A percentile compares a stretch with the other conserved stretches of the same genome.
Evolutionary conservation across 768 basidiomycete genomes (phyloP).

Genomic region (Coprinellus aureogranulatus): DNA sequence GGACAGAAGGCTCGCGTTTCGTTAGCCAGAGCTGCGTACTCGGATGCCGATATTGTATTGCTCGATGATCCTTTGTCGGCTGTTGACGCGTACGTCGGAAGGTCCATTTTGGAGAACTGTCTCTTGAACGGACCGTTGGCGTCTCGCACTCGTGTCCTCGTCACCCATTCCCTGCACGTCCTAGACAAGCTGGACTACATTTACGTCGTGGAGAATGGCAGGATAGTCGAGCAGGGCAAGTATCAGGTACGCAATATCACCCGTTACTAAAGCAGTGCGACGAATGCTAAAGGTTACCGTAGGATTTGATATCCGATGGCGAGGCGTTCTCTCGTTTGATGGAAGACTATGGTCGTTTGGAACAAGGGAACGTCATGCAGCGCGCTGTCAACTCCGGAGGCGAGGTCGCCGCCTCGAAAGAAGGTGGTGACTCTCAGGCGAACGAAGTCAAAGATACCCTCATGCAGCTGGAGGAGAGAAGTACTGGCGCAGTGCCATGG

Average conservation of each 20-base stretch:
- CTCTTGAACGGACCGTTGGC: slow-evolving; percentile 46
- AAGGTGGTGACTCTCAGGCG: neutral
- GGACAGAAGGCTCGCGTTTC: slow-evolving; percentile 54
- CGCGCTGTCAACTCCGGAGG: neutral
- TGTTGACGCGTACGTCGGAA: slow-evolving; percentile 68
- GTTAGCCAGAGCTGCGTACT: slow-evolving; percentile 69
- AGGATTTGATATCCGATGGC: slow-evolving; percentile 45
- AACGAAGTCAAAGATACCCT: slow-evolving; percentile 30
- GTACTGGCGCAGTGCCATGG: slow-evolving; percentile 39
- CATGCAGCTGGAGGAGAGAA: slow-evolving; percentile 57
- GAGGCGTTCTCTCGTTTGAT: slow-evolving; percentile 50
- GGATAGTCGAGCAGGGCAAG: slow-evolving; percentile 54
- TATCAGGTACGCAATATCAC: slow-evolving; percentile 33
- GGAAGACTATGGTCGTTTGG: slow-evolving; percentile 50
- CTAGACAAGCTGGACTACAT: slow-evolving; percentile 53
- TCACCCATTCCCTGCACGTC: slow-evolving; percentile 51
- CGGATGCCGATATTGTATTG: slow-evolving; percentile 61
- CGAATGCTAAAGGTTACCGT: slow-evolving; percentile 10
- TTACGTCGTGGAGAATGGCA: slow-evolving; percentile 51
- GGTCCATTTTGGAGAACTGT: slow-evolving; percentile 54
- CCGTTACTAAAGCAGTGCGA: neutral
- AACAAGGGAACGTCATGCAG: slow-evolving; percentile 7
- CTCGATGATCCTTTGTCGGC: slow-evolving; percentile 75
- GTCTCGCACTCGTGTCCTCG: slow-evolving; percentile 51
- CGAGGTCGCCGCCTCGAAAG: slow-evolving; percentile 8